Conservation (phyloP, 345 rosid genomes). For the Toxicodendron radicans region DNA sequence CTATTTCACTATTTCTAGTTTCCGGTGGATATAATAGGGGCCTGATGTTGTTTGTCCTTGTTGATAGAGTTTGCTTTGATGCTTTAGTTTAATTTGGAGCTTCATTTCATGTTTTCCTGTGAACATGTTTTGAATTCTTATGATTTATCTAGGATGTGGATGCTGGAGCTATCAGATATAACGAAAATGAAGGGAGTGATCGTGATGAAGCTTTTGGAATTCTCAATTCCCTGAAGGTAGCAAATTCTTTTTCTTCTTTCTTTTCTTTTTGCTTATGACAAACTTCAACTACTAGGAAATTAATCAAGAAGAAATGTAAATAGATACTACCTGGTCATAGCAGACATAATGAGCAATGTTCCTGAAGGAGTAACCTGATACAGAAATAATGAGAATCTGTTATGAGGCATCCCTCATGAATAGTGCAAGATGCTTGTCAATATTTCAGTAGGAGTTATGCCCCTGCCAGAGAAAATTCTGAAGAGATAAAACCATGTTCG, state of each 20-base stretch:
- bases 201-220: conserved; percentile 50
- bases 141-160: conserved; percentile 61
- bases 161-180: conserved; percentile 49
- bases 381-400: no score
- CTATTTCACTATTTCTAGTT: not conserved
- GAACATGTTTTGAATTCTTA: not conserved
- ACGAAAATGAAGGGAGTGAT: conserved; percentile 44
- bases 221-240: conserved; percentile 68
- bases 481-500: no score
- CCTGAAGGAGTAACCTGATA: no score
- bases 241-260: not conserved
- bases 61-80: not conserved
- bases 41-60: not conserved
- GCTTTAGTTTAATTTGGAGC: conserved; percentile 9
- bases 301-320: no score
- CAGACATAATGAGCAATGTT: no score
- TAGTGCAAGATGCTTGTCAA: no score
- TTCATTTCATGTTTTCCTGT: not conserved
- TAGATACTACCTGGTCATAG: no score
- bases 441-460: no score
- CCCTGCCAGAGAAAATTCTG: no score
- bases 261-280: no score
- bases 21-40: conserved; percentile 1
- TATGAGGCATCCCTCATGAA: no score
- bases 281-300: no score